Base-by-base conservation (phyloP, 495 filamentous ascomycete genomes). In the Penicillium bialowiezense region DNA sequence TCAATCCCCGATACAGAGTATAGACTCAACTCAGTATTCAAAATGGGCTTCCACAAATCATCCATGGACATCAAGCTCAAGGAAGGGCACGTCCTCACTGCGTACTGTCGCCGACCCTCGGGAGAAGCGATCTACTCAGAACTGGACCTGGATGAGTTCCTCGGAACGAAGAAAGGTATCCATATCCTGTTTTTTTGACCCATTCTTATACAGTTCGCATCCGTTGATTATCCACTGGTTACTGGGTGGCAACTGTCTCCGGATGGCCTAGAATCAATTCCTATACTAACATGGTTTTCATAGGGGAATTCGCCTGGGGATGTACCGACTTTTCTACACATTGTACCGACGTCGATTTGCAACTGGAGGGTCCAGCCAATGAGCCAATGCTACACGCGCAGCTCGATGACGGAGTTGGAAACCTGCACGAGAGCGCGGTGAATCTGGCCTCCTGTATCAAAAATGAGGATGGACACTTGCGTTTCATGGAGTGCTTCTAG, bases 401-500 rank as follows among this genome's bases (percentile, higher is more conserved):
- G n/a, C 32, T 64, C 13, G 37, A 40, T 8, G 52, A 59, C 17
- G 52, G 50, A 2, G 19, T 48, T 7, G 61, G 59, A 24, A 32
- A 32, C 6, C 10, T 41, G 1, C 32, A 48, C 17, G 37, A 47
- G 7, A 43, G 51, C 6, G 18, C 34, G 14, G 50, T 64, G 32
- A 64, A 64, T 24, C 33, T 64, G 49, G 58, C 41, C 8, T 32
- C 44, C 12, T 64, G 61, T 34, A 64, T 64, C 44, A 64, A 62
- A 47, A 64, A 64, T n/a, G 61, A 62, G 33, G 52, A 64, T 51
- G 61, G 61, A 7, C 43, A 43, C 26, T 41, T 62, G 42, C 44
- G 40, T 3, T 64, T 43, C 50, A 64, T 64, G 61, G 51, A 56
- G 31, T 64, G 61, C 50, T 61, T 64, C 44, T 64, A 61, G 36